These are phyloP conservation scores for Lactuca sativa DNA, from an alignment of 129 eudicot species.

Conservation along the genomic window DNA sequence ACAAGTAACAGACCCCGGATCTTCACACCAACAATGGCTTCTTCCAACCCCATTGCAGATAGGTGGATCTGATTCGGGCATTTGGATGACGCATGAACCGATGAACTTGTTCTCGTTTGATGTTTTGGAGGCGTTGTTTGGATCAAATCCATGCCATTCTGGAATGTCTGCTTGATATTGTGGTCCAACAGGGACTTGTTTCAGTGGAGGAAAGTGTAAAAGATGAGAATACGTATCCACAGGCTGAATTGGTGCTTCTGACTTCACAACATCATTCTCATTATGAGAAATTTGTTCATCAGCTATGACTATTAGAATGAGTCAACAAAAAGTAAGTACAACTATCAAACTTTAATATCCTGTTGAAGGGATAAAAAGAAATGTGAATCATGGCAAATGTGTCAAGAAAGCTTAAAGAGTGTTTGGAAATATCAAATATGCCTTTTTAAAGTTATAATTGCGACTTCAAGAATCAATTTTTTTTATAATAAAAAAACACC, in stretches of 20 bases:
- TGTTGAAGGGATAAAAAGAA: too few relatives aligned
- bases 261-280: slow-evolving; percentile 13
- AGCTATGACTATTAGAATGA: slow-evolving; percentile 28
- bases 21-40: slow-evolving; percentile 46
- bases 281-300: slow-evolving; percentile 22
- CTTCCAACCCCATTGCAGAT: slow-evolving; percentile 33
- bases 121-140: background rate
- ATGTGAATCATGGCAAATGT: background rate
- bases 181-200: slow-evolving; percentile 48
- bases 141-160: slow-evolving; percentile 27
- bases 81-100: slow-evolving; percentile 41
- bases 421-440: background rate
- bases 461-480: background rate
- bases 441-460: background rate
- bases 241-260: slow-evolving; percentile 7
- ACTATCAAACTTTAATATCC: background rate
- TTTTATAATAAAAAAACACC: background rate
- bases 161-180: slow-evolving; percentile 65
- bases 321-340: slow-evolving; percentile 17
- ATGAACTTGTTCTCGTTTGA: slow-evolving; percentile 13
- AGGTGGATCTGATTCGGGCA: slow-evolving; percentile 24
- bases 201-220: slow-evolving; percentile 44
- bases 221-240: slow-evolving; percentile 40
- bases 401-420: slow-evolving; percentile 1
- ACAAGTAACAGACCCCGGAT: slow-evolving; percentile 50